Percentiles rank a stretch among this genome's conserved stretches.
Evolutionary conservation across 345 rosid genomes (phyloP).

Genomic region (Heritiera littoralis): DNA sequence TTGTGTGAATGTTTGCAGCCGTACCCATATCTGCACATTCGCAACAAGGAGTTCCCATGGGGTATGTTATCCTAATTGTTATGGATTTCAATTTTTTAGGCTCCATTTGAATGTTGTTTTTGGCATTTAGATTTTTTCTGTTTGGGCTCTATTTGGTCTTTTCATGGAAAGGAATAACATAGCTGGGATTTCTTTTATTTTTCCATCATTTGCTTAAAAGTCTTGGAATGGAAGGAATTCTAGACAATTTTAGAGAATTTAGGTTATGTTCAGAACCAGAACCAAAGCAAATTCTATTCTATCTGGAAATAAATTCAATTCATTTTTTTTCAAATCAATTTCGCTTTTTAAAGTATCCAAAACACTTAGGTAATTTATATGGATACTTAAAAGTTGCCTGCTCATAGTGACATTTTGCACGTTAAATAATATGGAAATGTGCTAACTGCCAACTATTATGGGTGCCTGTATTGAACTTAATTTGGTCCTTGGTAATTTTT

Average conservation of each 20-base stretch:
- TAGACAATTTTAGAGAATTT: not conserved
- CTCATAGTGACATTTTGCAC: not conserved
- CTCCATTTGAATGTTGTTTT: not conserved
- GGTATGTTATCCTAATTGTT: slow-evolving; percentile 51
- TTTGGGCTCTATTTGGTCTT: not conserved
- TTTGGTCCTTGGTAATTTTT: not conserved
- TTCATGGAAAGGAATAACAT: not conserved
- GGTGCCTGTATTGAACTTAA: not conserved
- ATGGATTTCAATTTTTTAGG: not conserved
- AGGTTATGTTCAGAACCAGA: not conserved
- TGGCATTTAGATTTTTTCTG: not conserved
- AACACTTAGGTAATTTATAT: not conserved
- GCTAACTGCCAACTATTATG: not conserved
- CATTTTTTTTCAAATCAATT: not conserved
- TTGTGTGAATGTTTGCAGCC: slow-evolving; percentile 47
- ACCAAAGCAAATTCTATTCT: not conserved
- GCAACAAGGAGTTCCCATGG: slow-evolving; percentile 99
- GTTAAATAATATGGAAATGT: not conserved
- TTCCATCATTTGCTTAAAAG: not conserved
- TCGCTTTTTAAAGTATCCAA: not conserved
- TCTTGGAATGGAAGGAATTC: not conserved
- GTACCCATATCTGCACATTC: slow-evolving; percentile 85
- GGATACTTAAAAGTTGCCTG: not conserved
- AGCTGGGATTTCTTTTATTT: not conserved
- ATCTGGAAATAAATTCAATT: not conserved